Conservation (phyloP, 2,329 filamentous ascomycete genomes). For the Aspergillus niger region DNA sequence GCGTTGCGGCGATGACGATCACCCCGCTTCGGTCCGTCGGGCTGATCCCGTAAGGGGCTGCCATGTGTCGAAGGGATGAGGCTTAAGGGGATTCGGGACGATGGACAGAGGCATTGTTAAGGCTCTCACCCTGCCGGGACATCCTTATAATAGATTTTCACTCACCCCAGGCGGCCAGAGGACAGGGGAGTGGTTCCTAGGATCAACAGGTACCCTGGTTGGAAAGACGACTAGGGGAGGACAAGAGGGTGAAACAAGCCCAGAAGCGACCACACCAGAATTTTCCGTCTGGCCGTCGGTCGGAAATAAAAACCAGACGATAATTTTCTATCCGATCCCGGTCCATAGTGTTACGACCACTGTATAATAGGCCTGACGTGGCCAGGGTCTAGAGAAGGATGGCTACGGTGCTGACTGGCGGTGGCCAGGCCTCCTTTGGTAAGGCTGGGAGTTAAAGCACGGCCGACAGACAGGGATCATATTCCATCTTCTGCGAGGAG, state of each 20-base stretch:
- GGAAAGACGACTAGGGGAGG: neutral
- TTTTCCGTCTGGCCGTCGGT: neutral
- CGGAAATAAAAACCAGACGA: neutral
- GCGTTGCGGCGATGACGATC: slow-evolving; percentile 19
- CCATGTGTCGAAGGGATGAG: neutral
- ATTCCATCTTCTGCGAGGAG: too few species aligned
- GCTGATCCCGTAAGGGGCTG: slow-evolving; percentile 17
- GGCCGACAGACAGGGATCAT: neutral
- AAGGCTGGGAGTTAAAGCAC: neutral
- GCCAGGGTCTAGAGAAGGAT: too few species aligned
- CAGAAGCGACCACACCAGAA: neutral
- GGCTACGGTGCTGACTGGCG: too few species aligned
- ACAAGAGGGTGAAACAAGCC: neutral
- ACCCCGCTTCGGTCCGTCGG: slow-evolving; percentile 21
- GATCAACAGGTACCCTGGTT: neutral
- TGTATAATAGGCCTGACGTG: too few species aligned
- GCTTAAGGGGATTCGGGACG: neutral
- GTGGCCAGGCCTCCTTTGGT: too few species aligned
- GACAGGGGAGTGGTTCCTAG: neutral
- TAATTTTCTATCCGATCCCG: too few species aligned
- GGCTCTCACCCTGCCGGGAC: neutral
- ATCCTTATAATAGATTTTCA: neutral
- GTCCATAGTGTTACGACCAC: too few species aligned
- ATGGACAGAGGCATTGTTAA: slow-evolving; percentile 4
- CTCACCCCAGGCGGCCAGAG: neutral